Base-by-base conservation (phyloP, 768 basidiomycete genomes). In the Leccinum subgranulosum region DNA sequence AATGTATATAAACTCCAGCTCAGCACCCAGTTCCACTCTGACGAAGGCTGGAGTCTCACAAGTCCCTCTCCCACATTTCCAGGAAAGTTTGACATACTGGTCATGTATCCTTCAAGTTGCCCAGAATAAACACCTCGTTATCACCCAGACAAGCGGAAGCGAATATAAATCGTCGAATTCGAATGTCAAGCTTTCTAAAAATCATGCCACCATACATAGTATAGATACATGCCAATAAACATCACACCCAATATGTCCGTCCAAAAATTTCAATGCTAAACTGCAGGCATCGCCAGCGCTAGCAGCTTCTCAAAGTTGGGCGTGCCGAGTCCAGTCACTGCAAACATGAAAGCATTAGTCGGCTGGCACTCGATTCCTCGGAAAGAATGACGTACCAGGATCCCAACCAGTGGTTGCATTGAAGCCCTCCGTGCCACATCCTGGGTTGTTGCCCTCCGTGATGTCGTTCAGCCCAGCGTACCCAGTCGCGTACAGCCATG, bases 371-470 rank as follows among this genome's bases (percentile, higher is more conserved):
- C 4, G n/a, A 41, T 41, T 5, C 4, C 4, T 41, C 17, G 39
- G 17, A n/a, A 39, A n/a, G 3, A 39, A 41, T 51, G 28, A 69
- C 76, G 66, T 60, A 83, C 83, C 76, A 36, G 84, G 79, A 72
- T 85, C 84, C 84, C 84, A 86, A 49, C 84, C 84, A 55, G 48
- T 55, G 17, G 80, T 78, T 6, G 81, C 76, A 57, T 87, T 85
- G 66, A 87, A 88, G 4, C 87, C 87, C 21, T 68, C 64, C 2
- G 86, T 88, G 4, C 85, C 85, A 65, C 87, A 88, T 12, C 79
- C 81, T 1, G 77, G 77, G 56, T 85, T 84, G 51, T 79, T 79
- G 0, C 87, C 87, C 10, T 64, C 53, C 0, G 81, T 82, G 62
- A 88, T 81, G 61, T 88, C 87, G 55, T 84, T 86, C 54, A 87